Base-by-base conservation (phyloP, 805 yeast species). In the Jamesozyma spencerorum region DNA sequence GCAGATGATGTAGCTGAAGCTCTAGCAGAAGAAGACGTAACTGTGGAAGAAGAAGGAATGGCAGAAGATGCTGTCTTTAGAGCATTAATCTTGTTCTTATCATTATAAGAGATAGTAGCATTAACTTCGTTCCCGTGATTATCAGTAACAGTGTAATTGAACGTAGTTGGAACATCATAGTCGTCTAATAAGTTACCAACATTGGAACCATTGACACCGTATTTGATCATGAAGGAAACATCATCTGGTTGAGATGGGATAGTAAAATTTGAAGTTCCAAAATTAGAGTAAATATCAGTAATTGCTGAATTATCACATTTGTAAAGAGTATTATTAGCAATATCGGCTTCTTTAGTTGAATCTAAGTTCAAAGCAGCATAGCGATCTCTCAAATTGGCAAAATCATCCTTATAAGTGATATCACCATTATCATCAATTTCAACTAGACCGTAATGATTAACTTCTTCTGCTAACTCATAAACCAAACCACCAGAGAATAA, bases 401-500 rank as follows among this genome's bases (percentile, higher is more conserved):
- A 81, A 52, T 82, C 90, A 0, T 59, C 55, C 36, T 62, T 60
- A 31, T 63, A 66, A 6, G 66, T 52, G 15, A 73, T 43, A 1
- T 66, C 62, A 22, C 71, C 69, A 38, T 72, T 70, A 19, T 53
- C 45, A 42, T 65, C 70, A 26, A 79, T 62, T 18, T 68, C 61
- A 30, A 81, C 86, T 46, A 88, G 72, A 17, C 97, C 97, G 54
- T 85, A 88, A 54, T 84, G 61, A 49, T 79, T 75, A 12, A 67
- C 72, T 63, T 86, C 95, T 57, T 83, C 74, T 13, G 85, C 74
- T 65, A 81, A 88, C 65, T 88, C 95, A 64, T 87, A 88, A n/a
- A 88, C 94, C 45, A 88, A 72, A 12, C 96, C 96, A 50, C 97
- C 97, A 38, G 87, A 76, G 54, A 88, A 77, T 5, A 79, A 74